Evolutionary conservation across 2,329 filamentous ascomycete genomes (phyloP).

Genomic region (Pseudogymnoascus sp.): DNA sequence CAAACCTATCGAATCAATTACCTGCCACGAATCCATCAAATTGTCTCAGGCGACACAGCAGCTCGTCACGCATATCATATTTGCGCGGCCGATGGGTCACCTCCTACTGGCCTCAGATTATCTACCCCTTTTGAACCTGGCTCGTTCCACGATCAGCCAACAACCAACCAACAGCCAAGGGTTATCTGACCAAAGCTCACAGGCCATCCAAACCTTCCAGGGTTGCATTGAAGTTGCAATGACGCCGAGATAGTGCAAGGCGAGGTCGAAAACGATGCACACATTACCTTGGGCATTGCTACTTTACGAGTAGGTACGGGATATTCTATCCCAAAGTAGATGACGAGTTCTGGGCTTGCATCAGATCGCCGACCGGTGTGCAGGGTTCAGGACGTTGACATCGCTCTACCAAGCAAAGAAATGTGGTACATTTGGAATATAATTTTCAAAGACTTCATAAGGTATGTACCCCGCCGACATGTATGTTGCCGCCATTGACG

Average conservation of each 20-base stretch:
- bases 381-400: background rate
- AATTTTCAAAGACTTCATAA: background rate
- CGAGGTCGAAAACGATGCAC: background rate
- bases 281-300: background rate
- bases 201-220: background rate
- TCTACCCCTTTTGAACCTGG: background rate
- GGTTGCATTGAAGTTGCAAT: background rate
- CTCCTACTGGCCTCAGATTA: slow-evolving; percentile 3
- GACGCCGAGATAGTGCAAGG: background rate
- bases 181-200: background rate
- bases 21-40: slow-evolving; percentile 2
- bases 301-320: background rate
- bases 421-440: slow-evolving; percentile 1
- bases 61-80: background rate
- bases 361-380: slow-evolving; percentile 3
- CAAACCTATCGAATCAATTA: background rate
- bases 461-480: slow-evolving; percentile 1
- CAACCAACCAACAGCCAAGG: background rate
- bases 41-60: background rate
- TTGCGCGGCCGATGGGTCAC: background rate
- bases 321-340: background rate
- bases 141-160: background rate
- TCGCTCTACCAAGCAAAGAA: background rate
- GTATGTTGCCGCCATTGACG: slow-evolving; percentile 5
- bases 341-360: background rate